Base-by-base conservation (phyloP, 1,139 yeast species). In the Taphrina deformans region DNA sequence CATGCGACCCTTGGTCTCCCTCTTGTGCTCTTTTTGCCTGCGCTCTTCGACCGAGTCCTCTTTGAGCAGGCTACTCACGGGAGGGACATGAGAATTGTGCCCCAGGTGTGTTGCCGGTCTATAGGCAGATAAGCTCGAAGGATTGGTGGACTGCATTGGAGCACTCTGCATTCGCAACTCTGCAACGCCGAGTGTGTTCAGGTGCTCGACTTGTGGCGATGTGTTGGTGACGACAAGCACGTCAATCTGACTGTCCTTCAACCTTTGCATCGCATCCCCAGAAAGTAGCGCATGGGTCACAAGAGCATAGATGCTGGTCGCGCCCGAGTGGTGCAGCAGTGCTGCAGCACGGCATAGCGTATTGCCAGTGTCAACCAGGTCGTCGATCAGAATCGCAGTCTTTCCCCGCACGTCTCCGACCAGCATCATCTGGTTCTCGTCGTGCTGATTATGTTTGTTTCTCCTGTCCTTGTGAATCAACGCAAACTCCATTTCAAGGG, bases 321-420 rank as follows among this genome's bases (percentile, higher is more conserved):
- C 98, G 26, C 86, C 87, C 73, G 91, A 88, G 56, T 85, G 88
- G 69, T 92, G 77, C 67, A 93, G 79, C 4, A 93, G 86, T 71
- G 92, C 97, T 26, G 97, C 97, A 48, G 99, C 98, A 78, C 92
- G 93, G 69, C 92, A 95, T 71, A 93, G 80, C 2, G 99, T 93
- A 67, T 98, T 98, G 79, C 98, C 93, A 24, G 99, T 93, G 75
- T 93, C 99, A 58, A 98, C 99, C 96, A 93, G 92, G 75, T 93
- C 99, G 78, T 93, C 99, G 52, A 93, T 96, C 70, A 93, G 84
- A 67, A 93, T 82, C 77, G 98, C 92, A 62, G 88, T 84, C 77
- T 91, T 91, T 70, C 86, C 87, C 10, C 87, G 79, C 45, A 93
- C 99, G 76, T 93, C 98, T 70, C 99, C 99, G 62, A 93, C 99